Evolutionary conservation across 345 rosid genomes (phyloP), one percentile per base, ranked within the genome.

Genomic region (Lepidium africanum): DNA sequence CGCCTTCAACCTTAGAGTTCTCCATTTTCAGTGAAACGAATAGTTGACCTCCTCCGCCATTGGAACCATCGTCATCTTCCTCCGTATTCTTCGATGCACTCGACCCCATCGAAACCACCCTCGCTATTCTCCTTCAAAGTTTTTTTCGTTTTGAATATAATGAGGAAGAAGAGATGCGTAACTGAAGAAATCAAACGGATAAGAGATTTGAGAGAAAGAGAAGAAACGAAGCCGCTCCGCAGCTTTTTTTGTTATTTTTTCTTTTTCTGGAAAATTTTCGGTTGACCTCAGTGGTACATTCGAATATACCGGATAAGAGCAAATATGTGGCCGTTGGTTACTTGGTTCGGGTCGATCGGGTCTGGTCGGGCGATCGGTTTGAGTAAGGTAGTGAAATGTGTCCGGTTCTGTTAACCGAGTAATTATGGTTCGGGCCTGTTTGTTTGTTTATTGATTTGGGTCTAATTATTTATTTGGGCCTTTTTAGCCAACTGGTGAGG

Each of bases 11-110:
- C 85, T 79, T 94, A 52, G 82, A 82, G 49, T 85, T 89, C 80
- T 89, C 97, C 96, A 91, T 87, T 80, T 84, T 87, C 45, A 94
- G 83, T 43, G 99, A 94, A 41, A 91, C 87, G 40, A 85, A 94
- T 54, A 94, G 88, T 78, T 93, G 91, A 32, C 90, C 96, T 3
- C 96, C 96, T 17, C 70, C 84, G n/a, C 82, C 88, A 75, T 88
- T 83, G 39, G 81, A 80, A 64, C 68, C 72, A 68, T 82, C 92
- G 48, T 86, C 92, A 13, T 75, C 84, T 7, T 82, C 92, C 10
- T 86, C 97, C 16, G 39, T 73, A 59, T 73, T 81, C 82, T 76
- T 91, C 46, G 99, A 94, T 41, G 83, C 59, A 27, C 85, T 82
- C 7, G 95, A 75, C 42, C 97, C 99, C 99, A 94, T 93, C 67